These are phyloP conservation scores for Botrytis galanthina DNA, from an alignment of 2,329 filamentous ascomycete species.

Conservation along the genomic window DNA sequence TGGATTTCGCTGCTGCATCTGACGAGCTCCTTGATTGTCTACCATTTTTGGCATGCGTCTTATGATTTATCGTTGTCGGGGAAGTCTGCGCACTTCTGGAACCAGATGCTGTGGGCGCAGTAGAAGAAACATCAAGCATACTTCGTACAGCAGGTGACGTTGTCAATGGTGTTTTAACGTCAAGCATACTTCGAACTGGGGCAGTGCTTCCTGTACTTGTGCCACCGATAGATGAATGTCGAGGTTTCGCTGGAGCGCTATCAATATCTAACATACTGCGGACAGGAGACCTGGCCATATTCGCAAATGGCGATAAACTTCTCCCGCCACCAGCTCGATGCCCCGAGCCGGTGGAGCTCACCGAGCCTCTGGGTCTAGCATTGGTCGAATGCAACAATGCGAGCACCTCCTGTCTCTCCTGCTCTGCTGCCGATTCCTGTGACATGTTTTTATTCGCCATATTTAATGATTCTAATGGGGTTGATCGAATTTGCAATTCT, in stretches of 20 bases:
- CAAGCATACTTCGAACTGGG: slow-evolving; percentile 64
- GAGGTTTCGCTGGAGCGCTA: slow-evolving; percentile 26
- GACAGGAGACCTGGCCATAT: slow-evolving; percentile 59
- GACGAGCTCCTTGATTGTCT: slow-evolving; percentile 49
- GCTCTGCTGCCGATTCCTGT: slow-evolving; percentile 72
- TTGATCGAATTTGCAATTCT: slow-evolving; percentile 11
- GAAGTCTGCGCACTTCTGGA: slow-evolving; percentile 49
- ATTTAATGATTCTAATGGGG: background rate
- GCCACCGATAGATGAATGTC: slow-evolving; percentile 21
- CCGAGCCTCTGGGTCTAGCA: slow-evolving; percentile 31
- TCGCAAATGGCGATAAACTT: slow-evolving; percentile 53
- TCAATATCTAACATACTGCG: slow-evolving; percentile 54
- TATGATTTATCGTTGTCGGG: slow-evolving; percentile 45
- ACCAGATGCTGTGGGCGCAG: slow-evolving; percentile 37
- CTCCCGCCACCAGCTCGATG: slow-evolving; percentile 35
- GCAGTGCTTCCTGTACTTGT: slow-evolving; percentile 16
- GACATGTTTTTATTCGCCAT: slow-evolving; percentile 57
- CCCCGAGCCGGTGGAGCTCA: slow-evolving; percentile 37
- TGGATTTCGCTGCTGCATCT: slow-evolving; percentile 50
- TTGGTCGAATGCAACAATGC: slow-evolving; percentile 56
- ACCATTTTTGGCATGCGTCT: slow-evolving; percentile 36
- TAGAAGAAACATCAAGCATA: slow-evolving; percentile 57
- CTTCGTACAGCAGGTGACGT: slow-evolving; percentile 53
- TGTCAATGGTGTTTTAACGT: slow-evolving; percentile 43
- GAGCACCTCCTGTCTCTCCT: slow-evolving; percentile 72